A percentile compares a stretch with the other conserved stretches of the same genome.
Conservation (phyloP, 1,284 basidiomycete genomes). For the Exsudoporus floridanus region DNA sequence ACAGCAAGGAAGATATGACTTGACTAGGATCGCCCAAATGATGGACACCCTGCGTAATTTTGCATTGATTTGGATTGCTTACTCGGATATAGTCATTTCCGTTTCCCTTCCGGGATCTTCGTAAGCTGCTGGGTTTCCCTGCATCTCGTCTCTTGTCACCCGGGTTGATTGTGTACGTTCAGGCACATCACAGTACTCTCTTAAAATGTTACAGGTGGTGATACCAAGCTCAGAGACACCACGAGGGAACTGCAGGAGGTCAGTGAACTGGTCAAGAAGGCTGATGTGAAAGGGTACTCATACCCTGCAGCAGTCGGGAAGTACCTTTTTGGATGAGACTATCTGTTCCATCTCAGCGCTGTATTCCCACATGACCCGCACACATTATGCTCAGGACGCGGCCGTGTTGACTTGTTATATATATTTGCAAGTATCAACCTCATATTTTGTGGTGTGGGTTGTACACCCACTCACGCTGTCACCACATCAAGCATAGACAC, state of each 20-base stretch:
- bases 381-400: neutral
- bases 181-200: conserved; percentile 9
- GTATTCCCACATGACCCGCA: neutral
- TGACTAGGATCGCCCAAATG: conserved; percentile 39
- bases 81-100: conserved; percentile 1
- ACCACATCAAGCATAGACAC: neutral
- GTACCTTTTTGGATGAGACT: conserved; percentile 5
- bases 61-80: conserved; percentile 52
- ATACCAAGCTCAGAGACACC: conserved; percentile 4
- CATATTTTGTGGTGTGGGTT: neutral
- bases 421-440: neutral
- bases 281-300: conserved; percentile 6
- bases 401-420: neutral
- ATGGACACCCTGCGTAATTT: conserved; percentile 51
- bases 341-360: neutral
- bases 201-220: conserved; percentile 5
- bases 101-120: conserved; percentile 8
- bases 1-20: conserved; percentile 19
- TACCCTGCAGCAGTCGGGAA: neutral
- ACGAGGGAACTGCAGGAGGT: conserved; percentile 5
- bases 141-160: neutral
- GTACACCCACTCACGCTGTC: neutral
- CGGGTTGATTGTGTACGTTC: too few species aligned
- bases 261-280: neutral
- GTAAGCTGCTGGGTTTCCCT: neutral